Base-by-base conservation (phyloP, 1,139 yeast species). In the Lizanozyma gosingica region DNA sequence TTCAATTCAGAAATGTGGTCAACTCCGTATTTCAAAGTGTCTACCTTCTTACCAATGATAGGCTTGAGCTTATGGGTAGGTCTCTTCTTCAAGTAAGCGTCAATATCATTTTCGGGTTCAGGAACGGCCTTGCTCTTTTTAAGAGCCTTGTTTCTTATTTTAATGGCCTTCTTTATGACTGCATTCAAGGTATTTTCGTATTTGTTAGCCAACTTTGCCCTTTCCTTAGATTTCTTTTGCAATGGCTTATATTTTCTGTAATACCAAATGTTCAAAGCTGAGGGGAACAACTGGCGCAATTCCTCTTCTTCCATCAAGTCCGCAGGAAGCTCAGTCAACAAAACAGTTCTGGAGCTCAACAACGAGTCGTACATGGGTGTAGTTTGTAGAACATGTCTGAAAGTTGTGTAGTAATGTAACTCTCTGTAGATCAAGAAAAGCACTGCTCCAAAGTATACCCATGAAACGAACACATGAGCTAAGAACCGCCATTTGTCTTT, bases 401-500 rank as follows among this genome's bases (percentile, higher is more conserved):
- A 70, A 14, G 84, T 72, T 40, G 76, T 67, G 54, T 80, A 83
- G 57, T 78, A 80, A 36, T 75, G 77, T 57, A 83, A 63, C 60
- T 83, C 94, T 54, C 85, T 74, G 65, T 81, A 83, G 45, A 83
- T 72, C 48, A 80, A 65, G 52, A 76, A 83, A 39, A 80, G 55
- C 17, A 79, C 68, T 14, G 67, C 47, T 4, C 83, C 83, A 52
- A 79, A 83, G 51, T 67, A 78, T 29, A 77, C 47, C 88, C 88
- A 81, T 11, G 87, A 78, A 42, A 82, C 50, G 48, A 83, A 79
- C 2, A 78, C 83, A 52, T 83, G 92, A 32, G 88, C 90, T 54
- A 76, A 81, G 47, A 69, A 78, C 56, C 85, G 67, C 58, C 75
- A 72, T 43, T 74, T 70, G 48, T 79, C 63, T 14, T 63, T 66